A percentile compares a stretch with the other conserved stretches of the same genome.
Conservation (phyloP, 192 early-diverging fungal genomes). For the Coemansia sp. region DNA sequence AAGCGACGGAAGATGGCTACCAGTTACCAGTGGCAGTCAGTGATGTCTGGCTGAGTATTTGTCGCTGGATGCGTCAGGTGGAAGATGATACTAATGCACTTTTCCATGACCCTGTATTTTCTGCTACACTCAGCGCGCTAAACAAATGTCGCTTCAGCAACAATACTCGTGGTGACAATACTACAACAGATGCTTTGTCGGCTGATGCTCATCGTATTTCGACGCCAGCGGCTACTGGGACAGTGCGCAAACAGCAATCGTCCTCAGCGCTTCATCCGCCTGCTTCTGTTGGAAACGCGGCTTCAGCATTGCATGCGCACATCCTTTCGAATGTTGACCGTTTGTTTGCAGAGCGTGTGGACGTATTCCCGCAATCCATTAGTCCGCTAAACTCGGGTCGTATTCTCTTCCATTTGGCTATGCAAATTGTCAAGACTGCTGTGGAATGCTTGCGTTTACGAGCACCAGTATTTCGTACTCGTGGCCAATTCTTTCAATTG, state of each 20-base stretch:
- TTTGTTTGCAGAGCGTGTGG: constrained; percentile 54
- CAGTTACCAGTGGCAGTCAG: constrained; percentile 13
- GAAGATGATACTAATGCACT: constrained; percentile 49
- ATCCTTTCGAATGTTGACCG: constrained; percentile 54
- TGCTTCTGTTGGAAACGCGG: background rate
- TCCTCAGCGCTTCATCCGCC: background rate
- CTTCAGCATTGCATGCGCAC: constrained; percentile 29
- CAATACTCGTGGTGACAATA: background rate
- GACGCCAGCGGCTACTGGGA: background rate
- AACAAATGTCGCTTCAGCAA: background rate
- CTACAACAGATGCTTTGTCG: background rate
- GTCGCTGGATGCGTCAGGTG: constrained; percentile 45
- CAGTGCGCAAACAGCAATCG: background rate
- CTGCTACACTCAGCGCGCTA: constrained; percentile 29
- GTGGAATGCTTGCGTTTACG: constrained; percentile 30
- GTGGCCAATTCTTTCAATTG: constrained; percentile 26
- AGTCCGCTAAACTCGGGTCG: constrained; percentile 30
- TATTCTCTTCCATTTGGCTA: constrained; percentile 38
- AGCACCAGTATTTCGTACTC: constrained; percentile 12
- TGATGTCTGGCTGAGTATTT: constrained; percentile 45
- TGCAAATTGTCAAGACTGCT: constrained; percentile 49
- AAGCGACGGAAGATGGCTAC: background rate
- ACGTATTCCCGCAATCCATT: constrained; percentile 38
- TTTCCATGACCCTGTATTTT: constrained; percentile 50
- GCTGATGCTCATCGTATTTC: background rate